phyloP scores from a whole-genome alignment of 2,329 filamentous ascomycete species.

The Ophiostoma himal-ulmi region DNA sequence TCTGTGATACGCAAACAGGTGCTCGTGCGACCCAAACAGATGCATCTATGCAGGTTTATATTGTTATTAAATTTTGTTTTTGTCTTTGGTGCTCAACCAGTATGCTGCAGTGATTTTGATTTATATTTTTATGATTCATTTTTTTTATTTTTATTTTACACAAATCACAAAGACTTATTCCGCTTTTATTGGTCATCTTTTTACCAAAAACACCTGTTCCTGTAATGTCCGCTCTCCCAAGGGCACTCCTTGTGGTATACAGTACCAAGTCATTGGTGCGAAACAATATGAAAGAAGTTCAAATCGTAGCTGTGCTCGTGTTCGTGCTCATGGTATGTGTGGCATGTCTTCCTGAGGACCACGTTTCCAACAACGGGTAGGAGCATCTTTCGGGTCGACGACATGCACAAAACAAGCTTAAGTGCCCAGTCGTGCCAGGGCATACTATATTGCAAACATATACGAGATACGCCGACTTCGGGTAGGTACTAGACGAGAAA shows the following conservation, averaged over 20 bases:
- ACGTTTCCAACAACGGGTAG: neutral
- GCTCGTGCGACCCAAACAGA: neutral
- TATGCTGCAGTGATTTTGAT: neutral
- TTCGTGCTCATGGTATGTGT: neutral
- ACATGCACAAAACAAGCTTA: neutral
- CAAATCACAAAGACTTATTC: neutral
- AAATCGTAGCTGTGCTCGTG: neutral
- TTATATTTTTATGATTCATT: neutral
- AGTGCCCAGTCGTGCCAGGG: neutral
- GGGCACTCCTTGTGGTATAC: neutral
- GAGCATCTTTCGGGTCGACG: neutral
- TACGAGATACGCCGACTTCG: neutral
- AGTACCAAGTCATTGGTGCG: neutral
- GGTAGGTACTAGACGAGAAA: neutral
- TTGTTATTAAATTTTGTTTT: no score
- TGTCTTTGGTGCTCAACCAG: neutral
- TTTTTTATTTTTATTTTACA: neutral
- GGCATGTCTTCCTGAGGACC: neutral
- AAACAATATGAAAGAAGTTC: neutral
- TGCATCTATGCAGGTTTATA: neutral
- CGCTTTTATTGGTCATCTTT: neutral
- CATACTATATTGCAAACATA: neutral
- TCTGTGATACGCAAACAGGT: neutral
- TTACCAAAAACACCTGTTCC: constrained; percentile 6
- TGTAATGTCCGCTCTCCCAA: constrained; percentile 17